phyloP scores from a whole-genome alignment of 345 rosid species.

The Noccaea bulbosa region DNA sequence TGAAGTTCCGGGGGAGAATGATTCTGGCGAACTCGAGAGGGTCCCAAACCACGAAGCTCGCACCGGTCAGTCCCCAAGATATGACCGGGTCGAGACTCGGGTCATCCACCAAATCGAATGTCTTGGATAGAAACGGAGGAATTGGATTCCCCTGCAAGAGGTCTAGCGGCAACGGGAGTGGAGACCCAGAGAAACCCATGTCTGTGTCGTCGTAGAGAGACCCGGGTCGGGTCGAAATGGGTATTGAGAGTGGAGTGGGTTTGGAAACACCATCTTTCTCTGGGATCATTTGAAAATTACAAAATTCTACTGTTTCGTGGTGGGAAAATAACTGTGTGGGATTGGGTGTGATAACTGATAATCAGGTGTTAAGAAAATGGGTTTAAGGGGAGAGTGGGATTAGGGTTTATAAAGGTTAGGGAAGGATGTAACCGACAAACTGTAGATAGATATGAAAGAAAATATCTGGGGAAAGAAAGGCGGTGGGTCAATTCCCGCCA shows the following conservation, averaged over 20 bases:
- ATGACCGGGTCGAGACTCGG: constrained; percentile 71
- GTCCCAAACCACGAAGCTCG: constrained; percentile 93
- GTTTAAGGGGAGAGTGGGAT: neutral
- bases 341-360: neutral
- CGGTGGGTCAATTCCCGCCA: constrained; percentile 50
- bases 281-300: constrained; percentile 41
- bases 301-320: neutral
- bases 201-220: constrained; percentile 42
- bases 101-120: constrained; percentile 88
- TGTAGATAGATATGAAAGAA: constrained; percentile 29
- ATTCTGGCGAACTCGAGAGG: constrained; percentile 77
- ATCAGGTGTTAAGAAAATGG: neutral
- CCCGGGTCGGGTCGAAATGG: constrained; percentile 37
- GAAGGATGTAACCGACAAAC: constrained; percentile 53
- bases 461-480: constrained; percentile 50
- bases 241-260: constrained; percentile 42
- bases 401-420: constrained; percentile 41
- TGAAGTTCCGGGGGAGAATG: constrained; percentile 85
- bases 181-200: constrained; percentile 40
- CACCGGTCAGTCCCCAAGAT: constrained; percentile 77
- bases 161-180: constrained; percentile 64
- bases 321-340: neutral
- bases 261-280: constrained; percentile 37
- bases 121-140: constrained; percentile 84
- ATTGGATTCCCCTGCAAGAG: constrained; percentile 61